phyloP scores from a whole-genome alignment of 192 early-diverging fungal species.

The Entomortierella lignicola region DNA sequence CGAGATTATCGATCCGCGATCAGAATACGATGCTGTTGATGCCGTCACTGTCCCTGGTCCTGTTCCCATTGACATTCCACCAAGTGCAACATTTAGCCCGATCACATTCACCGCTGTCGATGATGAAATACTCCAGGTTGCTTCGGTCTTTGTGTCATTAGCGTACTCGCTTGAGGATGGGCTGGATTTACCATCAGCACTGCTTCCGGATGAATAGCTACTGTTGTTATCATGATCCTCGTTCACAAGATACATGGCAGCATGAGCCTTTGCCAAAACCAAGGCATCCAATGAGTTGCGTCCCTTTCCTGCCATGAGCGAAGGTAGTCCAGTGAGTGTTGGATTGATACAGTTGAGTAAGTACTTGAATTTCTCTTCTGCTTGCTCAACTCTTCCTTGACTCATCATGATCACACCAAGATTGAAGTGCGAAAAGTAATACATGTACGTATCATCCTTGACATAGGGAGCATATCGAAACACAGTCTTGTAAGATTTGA shows the following conservation, averaged over 20 bases:
- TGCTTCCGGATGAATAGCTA: background rate
- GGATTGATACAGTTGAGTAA: constrained; percentile 53
- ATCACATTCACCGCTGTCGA: background rate
- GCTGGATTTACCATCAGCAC: background rate
- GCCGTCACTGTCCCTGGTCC: background rate
- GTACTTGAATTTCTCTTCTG: constrained; percentile 64
- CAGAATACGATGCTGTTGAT: background rate
- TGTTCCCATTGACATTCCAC: too few relatives aligned
- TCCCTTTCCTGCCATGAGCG: constrained; percentile 62
- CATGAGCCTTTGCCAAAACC: constrained; percentile 70
- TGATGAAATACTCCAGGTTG: too few relatives aligned
- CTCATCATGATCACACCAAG: constrained; percentile 62
- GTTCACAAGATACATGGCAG: constrained; percentile 50
- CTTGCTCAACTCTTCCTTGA: constrained; percentile 39
- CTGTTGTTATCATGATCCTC: constrained; percentile 19
- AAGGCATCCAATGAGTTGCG: constrained; percentile 76
- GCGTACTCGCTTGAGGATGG: background rate
- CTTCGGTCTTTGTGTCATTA: too few relatives aligned
- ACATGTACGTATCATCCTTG: constrained; percentile 72
- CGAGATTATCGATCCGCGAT: background rate
- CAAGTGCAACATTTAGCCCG: background rate
- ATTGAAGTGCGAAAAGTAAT: constrained; percentile 67
- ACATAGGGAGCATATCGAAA: constrained; percentile 68
- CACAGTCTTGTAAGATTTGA: constrained; percentile 52
- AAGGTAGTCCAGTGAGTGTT: constrained; percentile 48